Conservation (phyloP, 495 filamentous ascomycete species). For the Penicillium manginii region DNA sequence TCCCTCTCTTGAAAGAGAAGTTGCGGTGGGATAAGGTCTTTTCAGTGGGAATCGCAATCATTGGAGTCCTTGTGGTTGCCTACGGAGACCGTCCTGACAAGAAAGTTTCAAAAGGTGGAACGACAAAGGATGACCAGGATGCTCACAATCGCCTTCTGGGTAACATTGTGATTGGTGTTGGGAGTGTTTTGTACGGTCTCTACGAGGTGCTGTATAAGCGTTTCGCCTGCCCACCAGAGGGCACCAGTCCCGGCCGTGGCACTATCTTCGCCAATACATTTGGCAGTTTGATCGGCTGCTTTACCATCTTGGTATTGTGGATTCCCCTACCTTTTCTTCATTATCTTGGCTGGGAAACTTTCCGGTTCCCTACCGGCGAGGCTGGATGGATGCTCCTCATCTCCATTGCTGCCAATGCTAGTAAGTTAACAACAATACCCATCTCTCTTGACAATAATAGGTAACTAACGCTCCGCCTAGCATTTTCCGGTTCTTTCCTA, state of each 20-base stretch:
- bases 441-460: not conserved
- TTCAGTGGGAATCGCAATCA: constrained; percentile 81
- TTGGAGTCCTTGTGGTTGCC: constrained; percentile 87
- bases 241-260: constrained; percentile 74
- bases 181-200: constrained; percentile 90
- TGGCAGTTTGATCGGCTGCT: constrained; percentile 79
- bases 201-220: constrained; percentile 98
- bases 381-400: constrained; percentile 79
- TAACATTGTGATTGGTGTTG: constrained; percentile 91
- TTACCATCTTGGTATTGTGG: constrained; percentile 88
- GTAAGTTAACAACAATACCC: constrained; percentile 42
- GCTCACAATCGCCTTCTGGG: constrained; percentile 68
- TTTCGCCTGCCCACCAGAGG: constrained; percentile 89
- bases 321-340: constrained; percentile 88
- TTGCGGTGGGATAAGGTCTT: constrained; percentile 78
- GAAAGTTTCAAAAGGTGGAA: constrained; percentile 56
- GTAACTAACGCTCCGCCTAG: constrained; percentile 33
- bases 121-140: constrained; percentile 49
- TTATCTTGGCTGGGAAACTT: constrained; percentile 73
- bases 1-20: constrained; percentile 84
- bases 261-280: constrained; percentile 94
- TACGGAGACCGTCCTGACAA: constrained; percentile 71
- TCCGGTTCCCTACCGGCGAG: constrained; percentile 77
- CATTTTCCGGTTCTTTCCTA: constrained; percentile 91
- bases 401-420: constrained; percentile 82